These are phyloP conservation scores for Dalbergia oliveri DNA, from an alignment of 306 rosid species.

Conservation along the genomic window DNA sequence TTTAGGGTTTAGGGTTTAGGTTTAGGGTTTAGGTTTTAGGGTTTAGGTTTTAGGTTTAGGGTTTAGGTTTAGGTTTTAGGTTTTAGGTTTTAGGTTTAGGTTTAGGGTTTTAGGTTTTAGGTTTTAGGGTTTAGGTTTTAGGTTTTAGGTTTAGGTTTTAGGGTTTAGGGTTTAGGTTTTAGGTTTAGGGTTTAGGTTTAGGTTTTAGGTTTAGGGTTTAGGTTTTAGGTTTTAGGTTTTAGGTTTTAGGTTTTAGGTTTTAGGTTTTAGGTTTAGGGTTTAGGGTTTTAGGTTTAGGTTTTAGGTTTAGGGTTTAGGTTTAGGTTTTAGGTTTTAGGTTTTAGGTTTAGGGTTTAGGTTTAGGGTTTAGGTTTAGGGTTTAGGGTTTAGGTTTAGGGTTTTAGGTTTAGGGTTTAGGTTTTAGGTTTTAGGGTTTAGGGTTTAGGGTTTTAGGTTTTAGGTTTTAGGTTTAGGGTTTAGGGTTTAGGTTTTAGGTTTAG, in stretches of 20 bases:
- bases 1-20: background rate
- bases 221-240: background rate
- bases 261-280: background rate
- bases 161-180: background rate
- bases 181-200: background rate
- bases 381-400: background rate
- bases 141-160: background rate
- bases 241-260: background rate
- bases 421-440: background rate
- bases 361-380: background rate
- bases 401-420: background rate
- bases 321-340: background rate
- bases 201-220: background rate
- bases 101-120: background rate
- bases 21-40: background rate
- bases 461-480: background rate
- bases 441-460: background rate
- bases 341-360: background rate
- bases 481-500: background rate
- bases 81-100: background rate
- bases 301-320: background rate
- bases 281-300: background rate
- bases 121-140: slow-evolving; percentile 19
- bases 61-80: background rate
- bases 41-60: background rate